Conservation (phyloP, 108 stramenopile genomes). For the Schizochytrium sp. region DNA sequence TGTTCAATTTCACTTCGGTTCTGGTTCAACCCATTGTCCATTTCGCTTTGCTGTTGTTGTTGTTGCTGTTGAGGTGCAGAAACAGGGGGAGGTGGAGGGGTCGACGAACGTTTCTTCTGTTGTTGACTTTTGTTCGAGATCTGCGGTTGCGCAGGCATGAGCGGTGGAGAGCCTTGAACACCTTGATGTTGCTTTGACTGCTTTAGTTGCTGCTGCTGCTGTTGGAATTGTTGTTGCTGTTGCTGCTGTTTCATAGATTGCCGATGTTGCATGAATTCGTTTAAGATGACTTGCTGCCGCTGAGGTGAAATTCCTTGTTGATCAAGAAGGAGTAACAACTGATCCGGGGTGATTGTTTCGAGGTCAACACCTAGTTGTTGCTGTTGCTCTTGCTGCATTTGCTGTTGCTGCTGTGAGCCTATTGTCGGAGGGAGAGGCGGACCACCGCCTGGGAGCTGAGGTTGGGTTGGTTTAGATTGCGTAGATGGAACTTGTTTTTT, state of each 20-base stretch:
- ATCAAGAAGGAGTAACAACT: neutral
- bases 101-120: too few relatives aligned
- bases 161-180: too few relatives aligned
- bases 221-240: conserved; percentile 8
- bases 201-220: neutral
- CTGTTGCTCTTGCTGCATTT: neutral
- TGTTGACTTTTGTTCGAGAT: too few relatives aligned
- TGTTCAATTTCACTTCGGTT: too few relatives aligned
- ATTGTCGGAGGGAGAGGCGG: too few relatives aligned
- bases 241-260: neutral
- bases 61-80: too few relatives aligned
- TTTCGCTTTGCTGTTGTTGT: too few relatives aligned
- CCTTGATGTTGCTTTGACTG: too few relatives aligned
- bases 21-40: too few relatives aligned
- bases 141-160: too few relatives aligned
- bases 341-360: neutral
- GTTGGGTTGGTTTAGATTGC: neutral
- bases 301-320: neutral
- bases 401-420: conserved; percentile 3
- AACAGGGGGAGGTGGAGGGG: too few relatives aligned
- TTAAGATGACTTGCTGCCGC: neutral
- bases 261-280: neutral
- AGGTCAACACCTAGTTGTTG: neutral
- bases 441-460: neutral
- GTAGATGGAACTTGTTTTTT: neutral